Percentiles rank a stretch among this genome's conserved stretches.
Evolutionary conservation across 805 yeast species (phyloP).

Genomic region (Blastobotrys chiropterorum): DNA sequence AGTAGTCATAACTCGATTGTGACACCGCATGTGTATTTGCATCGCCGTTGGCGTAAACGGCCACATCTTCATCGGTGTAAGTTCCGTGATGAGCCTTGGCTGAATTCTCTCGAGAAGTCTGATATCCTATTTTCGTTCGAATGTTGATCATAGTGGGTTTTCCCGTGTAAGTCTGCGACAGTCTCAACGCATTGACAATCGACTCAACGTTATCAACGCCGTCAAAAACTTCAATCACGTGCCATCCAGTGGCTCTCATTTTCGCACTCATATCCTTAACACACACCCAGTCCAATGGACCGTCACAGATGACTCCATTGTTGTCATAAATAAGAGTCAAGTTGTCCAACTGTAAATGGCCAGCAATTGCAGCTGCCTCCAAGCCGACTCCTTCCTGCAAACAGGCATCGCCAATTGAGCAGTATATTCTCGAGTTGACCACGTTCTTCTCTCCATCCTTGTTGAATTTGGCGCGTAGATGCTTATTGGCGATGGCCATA

Average conservation of each 20-base stretch:
- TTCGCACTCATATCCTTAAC: conserved; percentile 33
- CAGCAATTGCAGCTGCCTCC: conserved; percentile 37
- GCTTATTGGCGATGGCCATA: conserved; percentile 35
- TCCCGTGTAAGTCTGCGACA: conserved; percentile 26
- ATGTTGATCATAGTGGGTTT: conserved; percentile 36
- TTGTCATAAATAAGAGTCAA: conserved; percentile 35
- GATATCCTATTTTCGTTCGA: conserved; percentile 34
- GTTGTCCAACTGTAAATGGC: conserved; percentile 34
- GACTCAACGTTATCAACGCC: conserved; percentile 30
- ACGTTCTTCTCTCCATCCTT: conserved; percentile 20
- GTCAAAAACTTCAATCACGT: conserved; percentile 32
- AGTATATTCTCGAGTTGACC: conserved; percentile 23
- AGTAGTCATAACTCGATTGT: conserved; percentile 29
- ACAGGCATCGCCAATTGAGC: conserved; percentile 38
- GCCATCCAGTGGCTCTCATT: conserved; percentile 34
- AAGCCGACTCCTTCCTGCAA: conserved; percentile 37
- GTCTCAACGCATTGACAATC: conserved; percentile 32
- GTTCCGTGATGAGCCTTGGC: conserved; percentile 36
- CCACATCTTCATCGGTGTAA: conserved; percentile 29
- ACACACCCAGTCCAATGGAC: conserved; percentile 32
- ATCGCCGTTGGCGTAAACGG: conserved; percentile 14
- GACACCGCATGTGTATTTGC: conserved; percentile 24
- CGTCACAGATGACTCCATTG: conserved; percentile 36
- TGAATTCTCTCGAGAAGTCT: conserved; percentile 28
- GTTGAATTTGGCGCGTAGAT: conserved; percentile 33